Percentiles rank a stretch among this genome's conserved stretches.
Conservation (phyloP, 768 basidiomycete species). For the Gautieria morchelliformis region DNA sequence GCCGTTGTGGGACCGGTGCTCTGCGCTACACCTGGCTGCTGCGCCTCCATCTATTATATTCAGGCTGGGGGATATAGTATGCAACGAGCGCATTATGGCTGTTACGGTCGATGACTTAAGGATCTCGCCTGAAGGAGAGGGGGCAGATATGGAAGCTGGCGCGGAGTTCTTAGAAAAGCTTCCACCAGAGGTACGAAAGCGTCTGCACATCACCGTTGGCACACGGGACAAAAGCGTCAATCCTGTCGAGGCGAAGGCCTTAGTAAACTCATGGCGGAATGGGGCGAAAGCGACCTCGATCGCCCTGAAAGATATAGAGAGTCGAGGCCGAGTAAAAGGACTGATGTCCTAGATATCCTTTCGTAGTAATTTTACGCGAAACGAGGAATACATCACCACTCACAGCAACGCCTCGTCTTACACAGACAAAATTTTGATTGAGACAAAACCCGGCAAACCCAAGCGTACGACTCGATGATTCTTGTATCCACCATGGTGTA, state of each 20-base stretch:
- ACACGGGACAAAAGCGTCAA: slow-evolving; percentile 41
- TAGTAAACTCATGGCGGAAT: slow-evolving; percentile 47
- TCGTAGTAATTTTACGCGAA: too few relatives aligned
- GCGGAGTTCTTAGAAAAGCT: slow-evolving; percentile 39
- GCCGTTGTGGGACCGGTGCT: slow-evolving; percentile 47
- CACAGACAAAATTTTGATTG: too few relatives aligned
- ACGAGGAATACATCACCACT: too few relatives aligned
- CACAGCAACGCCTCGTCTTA: too few relatives aligned
- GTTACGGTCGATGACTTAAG: slow-evolving; percentile 55
- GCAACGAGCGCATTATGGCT: slow-evolving; percentile 76
- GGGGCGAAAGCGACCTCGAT: not conserved
- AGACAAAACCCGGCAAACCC: too few relatives aligned
- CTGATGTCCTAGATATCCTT: slow-evolving; percentile 13
- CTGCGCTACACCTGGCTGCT: slow-evolving; percentile 26
- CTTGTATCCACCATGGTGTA: too few relatives aligned
- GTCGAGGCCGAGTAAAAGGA: slow-evolving; percentile 21
- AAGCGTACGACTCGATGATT: too few relatives aligned
- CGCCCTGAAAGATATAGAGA: slow-evolving; percentile 6
- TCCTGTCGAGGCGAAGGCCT: slow-evolving; percentile 58
- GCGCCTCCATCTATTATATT: slow-evolving; percentile 50
- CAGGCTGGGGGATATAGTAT: slow-evolving; percentile 52
- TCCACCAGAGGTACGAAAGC: slow-evolving; percentile 32
- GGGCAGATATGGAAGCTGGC: slow-evolving; percentile 27
- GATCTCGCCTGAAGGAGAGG: slow-evolving; percentile 22
- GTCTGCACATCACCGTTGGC: slow-evolving; percentile 85